A percentile compares a stretch with the other conserved stretches of the same genome.
Evolutionary conservation across 2,329 filamentous ascomycete genomes (phyloP).

Genomic region (Penicillium sp.): DNA sequence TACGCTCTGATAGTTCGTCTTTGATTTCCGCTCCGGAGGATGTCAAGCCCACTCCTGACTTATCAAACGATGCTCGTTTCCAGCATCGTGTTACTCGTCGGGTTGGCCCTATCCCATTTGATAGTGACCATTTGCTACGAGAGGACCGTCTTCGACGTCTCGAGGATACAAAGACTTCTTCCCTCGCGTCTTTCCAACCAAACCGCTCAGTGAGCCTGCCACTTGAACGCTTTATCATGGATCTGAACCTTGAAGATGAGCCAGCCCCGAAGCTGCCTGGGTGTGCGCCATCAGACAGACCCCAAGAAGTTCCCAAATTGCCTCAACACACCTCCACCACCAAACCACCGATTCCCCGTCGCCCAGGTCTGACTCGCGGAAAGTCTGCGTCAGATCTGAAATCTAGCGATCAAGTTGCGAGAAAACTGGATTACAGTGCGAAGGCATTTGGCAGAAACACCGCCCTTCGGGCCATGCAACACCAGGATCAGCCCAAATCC

Average conservation of each 20-base stretch:
- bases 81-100: conserved; percentile 17
- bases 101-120: conserved; percentile 15
- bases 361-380: conserved; percentile 12
- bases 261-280: conserved; percentile 10
- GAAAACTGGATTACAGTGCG: conserved; percentile 15
- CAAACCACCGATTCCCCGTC: conserved; percentile 7
- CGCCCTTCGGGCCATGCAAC: conserved; percentile 15
- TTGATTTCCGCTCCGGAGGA: conserved; percentile 29
- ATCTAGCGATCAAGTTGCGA: conserved; percentile 12
- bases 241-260: conserved; percentile 24
- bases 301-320: conserved; percentile 12
- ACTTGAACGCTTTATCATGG: conserved; percentile 37
- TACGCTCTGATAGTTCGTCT: conserved; percentile 29
- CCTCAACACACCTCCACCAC: conserved; percentile 5
- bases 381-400: conserved; percentile 18
- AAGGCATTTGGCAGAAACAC: conserved; percentile 16
- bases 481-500: conserved; percentile 21
- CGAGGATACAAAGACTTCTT: conserved; percentile 22
- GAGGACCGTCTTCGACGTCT: conserved; percentile 29
- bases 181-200: conserved; percentile 23
- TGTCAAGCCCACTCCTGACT: conserved; percentile 23
- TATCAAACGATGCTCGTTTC: conserved; percentile 28
- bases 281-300: conserved; percentile 9
- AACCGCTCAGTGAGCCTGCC: conserved; percentile 34
- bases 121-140: conserved; percentile 27